Percentiles rank a stretch among this genome's conserved stretches.
phyloP scores from a whole-genome alignment of 805 yeast species.

The Candida alai region DNA sequence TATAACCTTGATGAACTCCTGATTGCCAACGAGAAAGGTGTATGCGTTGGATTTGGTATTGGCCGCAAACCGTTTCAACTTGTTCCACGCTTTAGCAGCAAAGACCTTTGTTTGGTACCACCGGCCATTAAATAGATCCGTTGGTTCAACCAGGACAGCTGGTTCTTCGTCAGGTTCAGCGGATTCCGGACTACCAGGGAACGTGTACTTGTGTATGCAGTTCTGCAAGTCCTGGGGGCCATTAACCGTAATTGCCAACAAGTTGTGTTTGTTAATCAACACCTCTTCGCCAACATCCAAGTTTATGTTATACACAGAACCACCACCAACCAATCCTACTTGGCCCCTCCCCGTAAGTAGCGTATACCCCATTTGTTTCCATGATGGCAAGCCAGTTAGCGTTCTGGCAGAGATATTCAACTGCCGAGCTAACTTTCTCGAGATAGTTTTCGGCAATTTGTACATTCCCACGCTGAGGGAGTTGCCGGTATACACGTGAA shows the following conservation, averaged over 20 bases:
- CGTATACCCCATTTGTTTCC: constrained; percentile 40
- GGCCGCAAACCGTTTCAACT: constrained; percentile 4
- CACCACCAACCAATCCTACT: constrained; percentile 51
- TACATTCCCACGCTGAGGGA: constrained; percentile 40
- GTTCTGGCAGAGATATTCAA: constrained; percentile 19
- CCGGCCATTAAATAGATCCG: constrained; percentile 10
- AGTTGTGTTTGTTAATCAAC: constrained; percentile 40
- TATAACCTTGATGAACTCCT: constrained; percentile 43
- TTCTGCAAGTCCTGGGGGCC: constrained; percentile 45
- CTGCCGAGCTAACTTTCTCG: constrained; percentile 27
- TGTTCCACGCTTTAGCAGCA: not conserved
- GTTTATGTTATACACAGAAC: constrained; percentile 47
- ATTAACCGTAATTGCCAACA: constrained; percentile 49
- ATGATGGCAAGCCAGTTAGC: constrained; percentile 39
- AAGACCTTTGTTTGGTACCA: not conserved
- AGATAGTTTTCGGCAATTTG: constrained; percentile 36
- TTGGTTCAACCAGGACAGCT: constrained; percentile 4
- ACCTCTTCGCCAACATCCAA: constrained; percentile 46
- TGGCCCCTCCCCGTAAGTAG: constrained; percentile 57
- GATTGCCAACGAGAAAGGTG: constrained; percentile 28
- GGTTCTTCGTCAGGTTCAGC: not conserved
- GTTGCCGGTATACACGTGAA: constrained; percentile 54
- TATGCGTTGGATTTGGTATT: constrained; percentile 1
- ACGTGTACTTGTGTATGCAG: constrained; percentile 27
- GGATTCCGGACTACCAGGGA: constrained; percentile 7